A percentile compares a stretch with the other conserved stretches of the same genome.
These are phyloP conservation scores for Articulospora tetracladia DNA, from an alignment of 495 filamentous ascomycete genomes.

Conservation along the genomic window DNA sequence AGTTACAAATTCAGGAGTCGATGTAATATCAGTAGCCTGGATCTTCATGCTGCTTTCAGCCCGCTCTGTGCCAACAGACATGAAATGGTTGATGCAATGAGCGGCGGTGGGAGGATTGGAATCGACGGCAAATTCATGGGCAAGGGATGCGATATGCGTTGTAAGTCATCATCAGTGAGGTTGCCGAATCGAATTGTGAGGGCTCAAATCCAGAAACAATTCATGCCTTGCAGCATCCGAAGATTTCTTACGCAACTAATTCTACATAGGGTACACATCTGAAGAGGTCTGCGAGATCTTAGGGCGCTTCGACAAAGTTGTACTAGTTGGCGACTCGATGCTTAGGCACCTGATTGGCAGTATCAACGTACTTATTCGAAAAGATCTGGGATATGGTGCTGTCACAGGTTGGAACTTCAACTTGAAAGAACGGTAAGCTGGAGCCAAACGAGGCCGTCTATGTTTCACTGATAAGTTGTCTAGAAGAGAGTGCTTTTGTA, in stretches of 20 bases:
- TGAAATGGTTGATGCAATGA: slow-evolving; percentile 46
- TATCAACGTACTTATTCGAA: slow-evolving; percentile 45
- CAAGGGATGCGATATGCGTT: slow-evolving; percentile 34
- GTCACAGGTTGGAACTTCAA: slow-evolving; percentile 53
- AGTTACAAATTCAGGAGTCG: slow-evolving; percentile 36
- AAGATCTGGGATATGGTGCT: slow-evolving; percentile 48
- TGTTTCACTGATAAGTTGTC: slow-evolving; percentile 9
- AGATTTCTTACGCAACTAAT: too few relatives aligned
- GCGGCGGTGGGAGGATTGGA: slow-evolving; percentile 45
- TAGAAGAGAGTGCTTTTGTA: slow-evolving; percentile 48
- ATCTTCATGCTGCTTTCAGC: slow-evolving; percentile 42
- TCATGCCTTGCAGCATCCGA: slow-evolving; percentile 42
- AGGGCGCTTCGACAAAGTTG: slow-evolving; percentile 42
- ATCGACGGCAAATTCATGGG: slow-evolving; percentile 45
- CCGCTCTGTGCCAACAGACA: slow-evolving; percentile 37
- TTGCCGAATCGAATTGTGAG: too few relatives aligned
- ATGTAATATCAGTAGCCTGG: slow-evolving; percentile 46
- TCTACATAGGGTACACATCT: slow-evolving; percentile 46
- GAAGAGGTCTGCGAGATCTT: slow-evolving; percentile 46
- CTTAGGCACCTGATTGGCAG: slow-evolving; percentile 49
- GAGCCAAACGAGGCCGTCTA: neutral
- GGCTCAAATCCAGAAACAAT: too few relatives aligned
- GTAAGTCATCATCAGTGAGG: neutral
- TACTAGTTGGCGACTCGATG: slow-evolving; percentile 50
- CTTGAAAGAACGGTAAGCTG: slow-evolving; percentile 39